Base-by-base conservation (phyloP, 805 yeast species). In the Maudiozyma serrabonitensis region DNA sequence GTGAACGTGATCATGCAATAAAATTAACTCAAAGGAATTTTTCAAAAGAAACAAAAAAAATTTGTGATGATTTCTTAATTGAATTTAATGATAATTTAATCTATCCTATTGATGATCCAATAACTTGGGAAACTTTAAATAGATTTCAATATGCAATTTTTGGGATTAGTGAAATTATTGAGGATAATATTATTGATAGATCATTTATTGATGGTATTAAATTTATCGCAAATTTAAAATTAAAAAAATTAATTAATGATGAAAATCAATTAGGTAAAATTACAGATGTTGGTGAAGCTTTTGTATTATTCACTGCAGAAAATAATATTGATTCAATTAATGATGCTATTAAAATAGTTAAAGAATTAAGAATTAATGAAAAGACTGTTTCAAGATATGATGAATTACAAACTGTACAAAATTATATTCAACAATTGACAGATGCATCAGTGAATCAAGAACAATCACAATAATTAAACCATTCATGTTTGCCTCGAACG, bases 81-180 rank as follows among this genome's bases (percentile, higher is more conserved):
- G 82, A 79, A 38, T 54, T 54, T 34, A 25, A 49, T 13, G 60
- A 70, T 34, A 69, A 73, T 48, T 70, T 69, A 32, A 74, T 77
- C 16, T 77, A 79, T 34, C 73, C 70, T 37, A 72, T 73, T 49
- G 82, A 70, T 63, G 87, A 76, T 37, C 72, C 66, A 45, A 84
- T 77, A 52, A 76, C 78, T 66, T 80, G 79, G 61, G 88, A 81
- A 48, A 80, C 80, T 60, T 72, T 90, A 50, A 81, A 80, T 50
- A 80, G 98, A 62, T 75, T 89, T 57, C 95, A 87, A 65, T 79
- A 74, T 57, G 90, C 95, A 0, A 65, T 88, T 28, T 90, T 81
- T 61, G 96, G 96, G n/a, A 84, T 89, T 49, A 87, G 86, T 28
- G 80, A 79, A 48, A 71, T 78, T 49, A 73, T 80, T 44, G 82